A percentile compares a stretch with the other conserved stretches of the same genome.
Conservation (phyloP, 2,329 filamentous ascomycete species). For the Aspergillus chevalieri region DNA sequence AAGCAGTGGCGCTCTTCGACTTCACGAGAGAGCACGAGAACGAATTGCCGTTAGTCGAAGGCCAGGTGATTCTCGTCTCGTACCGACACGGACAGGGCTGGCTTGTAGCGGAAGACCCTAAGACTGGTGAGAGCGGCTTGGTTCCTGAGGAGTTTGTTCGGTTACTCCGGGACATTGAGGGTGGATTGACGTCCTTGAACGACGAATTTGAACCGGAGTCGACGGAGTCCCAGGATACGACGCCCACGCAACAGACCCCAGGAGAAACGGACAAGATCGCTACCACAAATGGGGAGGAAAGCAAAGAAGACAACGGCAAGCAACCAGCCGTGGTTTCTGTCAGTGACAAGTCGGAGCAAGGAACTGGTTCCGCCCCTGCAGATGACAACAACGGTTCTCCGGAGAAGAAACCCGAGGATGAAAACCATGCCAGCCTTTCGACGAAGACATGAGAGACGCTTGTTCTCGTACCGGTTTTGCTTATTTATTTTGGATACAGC, state of each 20-base stretch:
- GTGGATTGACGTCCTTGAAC: slow-evolving; percentile 67
- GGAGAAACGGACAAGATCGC: not conserved
- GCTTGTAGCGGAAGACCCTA: slow-evolving; percentile 93
- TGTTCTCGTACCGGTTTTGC: too few relatives aligned
- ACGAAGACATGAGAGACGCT: slow-evolving; percentile 5
- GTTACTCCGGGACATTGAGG: slow-evolving; percentile 85
- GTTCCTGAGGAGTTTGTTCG: slow-evolving; percentile 97
- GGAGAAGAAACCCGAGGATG: slow-evolving; percentile 9
- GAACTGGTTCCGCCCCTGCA: not conserved
- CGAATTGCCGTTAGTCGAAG: slow-evolving; percentile 84
- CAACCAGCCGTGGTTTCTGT: not conserved
- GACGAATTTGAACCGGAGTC: slow-evolving; percentile 45
- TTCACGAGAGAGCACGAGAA: slow-evolving; percentile 96
- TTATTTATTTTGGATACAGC: too few relatives aligned
- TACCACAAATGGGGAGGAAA: not conserved
- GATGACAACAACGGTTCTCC: slow-evolving; percentile 1
- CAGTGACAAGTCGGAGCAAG: not conserved
- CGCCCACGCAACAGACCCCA: slow-evolving; percentile 6
- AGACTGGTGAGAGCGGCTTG: slow-evolving; percentile 85
- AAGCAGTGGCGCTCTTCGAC: slow-evolving; percentile 90
- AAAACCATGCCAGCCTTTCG: slow-evolving; percentile 3
- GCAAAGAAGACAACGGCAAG: slow-evolving; percentile 8
- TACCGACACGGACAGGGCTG: slow-evolving; percentile 95
- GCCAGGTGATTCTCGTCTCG: slow-evolving; percentile 92
- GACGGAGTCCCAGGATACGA: slow-evolving; percentile 19